phyloP scores from a whole-genome alignment of 2,329 filamentous ascomycete genomes.

The Cordyceps cicadae region DNA sequence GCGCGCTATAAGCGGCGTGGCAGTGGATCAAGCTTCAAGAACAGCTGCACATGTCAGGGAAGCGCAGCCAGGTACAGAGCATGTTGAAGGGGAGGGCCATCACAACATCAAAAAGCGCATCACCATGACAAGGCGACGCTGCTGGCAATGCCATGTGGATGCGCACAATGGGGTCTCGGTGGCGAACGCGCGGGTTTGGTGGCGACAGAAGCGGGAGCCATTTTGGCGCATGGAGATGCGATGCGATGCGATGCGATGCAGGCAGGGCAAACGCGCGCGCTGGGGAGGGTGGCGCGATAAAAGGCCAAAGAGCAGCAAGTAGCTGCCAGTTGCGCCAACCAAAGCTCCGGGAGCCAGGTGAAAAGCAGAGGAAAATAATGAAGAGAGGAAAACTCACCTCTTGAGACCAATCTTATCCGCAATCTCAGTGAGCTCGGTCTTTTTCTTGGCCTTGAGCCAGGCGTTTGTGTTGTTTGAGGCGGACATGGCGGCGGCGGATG shows the following conservation, averaged over 20 bases:
- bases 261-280: neutral
- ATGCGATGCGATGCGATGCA: slow-evolving; percentile 1
- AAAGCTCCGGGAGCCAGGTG: neutral
- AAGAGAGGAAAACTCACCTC: slow-evolving; percentile 49
- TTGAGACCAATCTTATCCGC: slow-evolving; percentile 62
- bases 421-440: slow-evolving; percentile 67
- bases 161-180: neutral
- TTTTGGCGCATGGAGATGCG: slow-evolving; percentile 4
- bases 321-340: neutral
- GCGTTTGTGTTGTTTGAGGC: slow-evolving; percentile 40
- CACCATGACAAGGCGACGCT: neutral
- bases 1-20: neutral
- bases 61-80: neutral
- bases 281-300: neutral
- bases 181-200: neutral
- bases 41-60: neutral
- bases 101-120: neutral
- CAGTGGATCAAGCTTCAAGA: neutral
- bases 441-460: slow-evolving; percentile 76
- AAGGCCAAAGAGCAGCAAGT: neutral
- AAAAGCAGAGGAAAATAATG: neutral
- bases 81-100: neutral
- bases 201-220: slow-evolving; percentile 1
- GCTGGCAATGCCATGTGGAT: neutral
- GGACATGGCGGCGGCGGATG: slow-evolving; percentile 14